Conservation (phyloP, 768 basidiomycete genomes). For the Agrocybe praecox region DNA sequence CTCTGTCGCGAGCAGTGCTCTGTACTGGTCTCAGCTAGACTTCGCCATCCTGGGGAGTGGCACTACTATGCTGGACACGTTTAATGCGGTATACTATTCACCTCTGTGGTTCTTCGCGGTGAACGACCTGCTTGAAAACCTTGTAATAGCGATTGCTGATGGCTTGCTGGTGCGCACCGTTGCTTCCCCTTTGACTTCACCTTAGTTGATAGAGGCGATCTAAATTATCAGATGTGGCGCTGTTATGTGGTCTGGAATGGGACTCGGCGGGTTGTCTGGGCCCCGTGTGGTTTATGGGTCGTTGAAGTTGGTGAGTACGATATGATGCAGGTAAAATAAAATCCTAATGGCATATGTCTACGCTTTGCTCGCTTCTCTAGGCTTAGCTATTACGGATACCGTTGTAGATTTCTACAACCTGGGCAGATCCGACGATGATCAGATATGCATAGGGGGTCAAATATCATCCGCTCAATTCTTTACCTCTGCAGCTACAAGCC, state of each 20-base stretch:
- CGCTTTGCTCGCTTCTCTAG: not conserved
- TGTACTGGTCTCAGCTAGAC: not conserved
- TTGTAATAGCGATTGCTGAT: not conserved
- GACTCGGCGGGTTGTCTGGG: not conserved
- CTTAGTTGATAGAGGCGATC: not conserved
- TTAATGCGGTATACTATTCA: not conserved
- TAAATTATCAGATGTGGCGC: not conserved
- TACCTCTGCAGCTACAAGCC: not conserved
- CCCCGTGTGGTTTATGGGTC: not conserved
- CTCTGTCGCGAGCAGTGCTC: not conserved
- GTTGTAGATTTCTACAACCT: not conserved
- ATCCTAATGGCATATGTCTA: not conserved
- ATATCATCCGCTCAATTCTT: not conserved
- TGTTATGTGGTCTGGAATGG: not conserved
- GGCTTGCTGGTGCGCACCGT: not conserved
- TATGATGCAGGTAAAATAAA: not conserved
- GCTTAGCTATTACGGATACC: not conserved
- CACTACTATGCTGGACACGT: not conserved
- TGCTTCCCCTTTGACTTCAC: not conserved
- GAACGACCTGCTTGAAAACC: not conserved
- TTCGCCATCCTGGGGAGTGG: not conserved
- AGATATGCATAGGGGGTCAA: not conserved
- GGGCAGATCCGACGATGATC: not conserved
- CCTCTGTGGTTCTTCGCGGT: not conserved
- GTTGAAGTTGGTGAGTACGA: not conserved